Evolutionary conservation across 495 filamentous ascomycete genomes (phyloP).

Genomic region (Trichocladium uniseriatum): DNA sequence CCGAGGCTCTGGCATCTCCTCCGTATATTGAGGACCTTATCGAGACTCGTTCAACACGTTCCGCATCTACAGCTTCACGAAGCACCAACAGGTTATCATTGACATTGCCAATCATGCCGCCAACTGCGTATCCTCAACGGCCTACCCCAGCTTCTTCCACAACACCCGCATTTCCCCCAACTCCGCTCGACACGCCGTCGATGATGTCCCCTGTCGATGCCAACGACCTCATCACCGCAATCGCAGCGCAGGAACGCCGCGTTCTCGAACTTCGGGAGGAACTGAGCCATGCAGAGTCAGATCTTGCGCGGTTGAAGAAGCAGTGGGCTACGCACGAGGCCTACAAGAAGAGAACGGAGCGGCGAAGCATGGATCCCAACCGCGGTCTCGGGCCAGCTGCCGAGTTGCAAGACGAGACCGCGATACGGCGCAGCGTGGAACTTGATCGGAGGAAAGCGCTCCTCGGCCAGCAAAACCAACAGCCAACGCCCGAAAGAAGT

Average conservation of each 20-base stretch:
- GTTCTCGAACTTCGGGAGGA: constrained; percentile 91
- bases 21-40: constrained; percentile 16
- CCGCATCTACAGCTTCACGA: constrained; percentile 47
- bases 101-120: constrained; percentile 58
- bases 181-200: constrained; percentile 33
- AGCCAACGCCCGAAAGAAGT: constrained; percentile 27
- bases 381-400: constrained; percentile 28
- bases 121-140: constrained; percentile 32
- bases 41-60: constrained; percentile 44
- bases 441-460: constrained; percentile 54
- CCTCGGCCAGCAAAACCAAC: constrained; percentile 42
- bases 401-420: constrained; percentile 30
- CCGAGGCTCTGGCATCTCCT: constrained; percentile 18
- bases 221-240: constrained; percentile 71
- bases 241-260: constrained; percentile 86
- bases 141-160: constrained; percentile 35
- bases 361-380: constrained; percentile 46
- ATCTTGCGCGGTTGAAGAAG: constrained; percentile 67
- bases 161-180: constrained; percentile 37
- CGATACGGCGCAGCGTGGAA: constrained; percentile 36
- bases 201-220: constrained; percentile 53
- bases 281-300: constrained; percentile 65
- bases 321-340: constrained; percentile 74
- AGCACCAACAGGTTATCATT: constrained; percentile 70
- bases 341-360: constrained; percentile 62